phyloP scores from a whole-genome alignment of 371 early-diverging fungal genomes.

The Rhizopus stolonifer region DNA sequence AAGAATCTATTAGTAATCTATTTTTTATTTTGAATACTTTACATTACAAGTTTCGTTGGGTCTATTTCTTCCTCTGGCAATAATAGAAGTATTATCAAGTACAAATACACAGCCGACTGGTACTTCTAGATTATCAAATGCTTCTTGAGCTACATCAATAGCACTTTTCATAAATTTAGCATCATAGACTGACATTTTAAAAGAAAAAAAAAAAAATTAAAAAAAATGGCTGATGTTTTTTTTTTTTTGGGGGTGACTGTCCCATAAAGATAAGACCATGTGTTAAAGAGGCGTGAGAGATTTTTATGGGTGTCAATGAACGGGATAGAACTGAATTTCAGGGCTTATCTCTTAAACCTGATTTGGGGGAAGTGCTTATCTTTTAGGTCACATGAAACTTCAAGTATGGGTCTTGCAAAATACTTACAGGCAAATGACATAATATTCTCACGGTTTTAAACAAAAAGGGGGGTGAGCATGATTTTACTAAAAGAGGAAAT shows the following conservation, averaged over 20 bases:
- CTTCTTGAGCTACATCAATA: constrained; percentile 72
- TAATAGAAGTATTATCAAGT: constrained; percentile 51
- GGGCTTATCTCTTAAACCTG: too few relatives aligned
- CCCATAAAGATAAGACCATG: too few relatives aligned
- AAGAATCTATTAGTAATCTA: constrained; percentile 4
- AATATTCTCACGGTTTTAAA: background rate
- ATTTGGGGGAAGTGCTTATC: too few relatives aligned
- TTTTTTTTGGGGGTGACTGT: too few relatives aligned
- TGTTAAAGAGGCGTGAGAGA: too few relatives aligned
- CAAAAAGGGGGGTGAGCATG: background rate
- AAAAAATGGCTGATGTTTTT: background rate
- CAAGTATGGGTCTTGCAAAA: too few relatives aligned
- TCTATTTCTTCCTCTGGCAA: constrained; percentile 78
- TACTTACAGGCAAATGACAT: background rate
- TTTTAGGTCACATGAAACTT: too few relatives aligned
- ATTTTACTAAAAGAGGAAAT: background rate
- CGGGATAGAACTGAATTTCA: too few relatives aligned
- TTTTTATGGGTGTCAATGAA: too few relatives aligned
- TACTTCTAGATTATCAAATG: constrained; percentile 85
- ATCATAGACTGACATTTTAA: constrained; percentile 31
- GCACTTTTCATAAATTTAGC: constrained; percentile 44
- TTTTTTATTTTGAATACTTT: constrained; percentile 20
- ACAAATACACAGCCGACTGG: constrained; percentile 99
- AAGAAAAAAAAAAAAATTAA: constrained; percentile 1
- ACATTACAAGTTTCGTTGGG: constrained; percentile 90